phyloP scores from a whole-genome alignment of 192 early-diverging fungal species.

The Coemansia erecta region DNA sequence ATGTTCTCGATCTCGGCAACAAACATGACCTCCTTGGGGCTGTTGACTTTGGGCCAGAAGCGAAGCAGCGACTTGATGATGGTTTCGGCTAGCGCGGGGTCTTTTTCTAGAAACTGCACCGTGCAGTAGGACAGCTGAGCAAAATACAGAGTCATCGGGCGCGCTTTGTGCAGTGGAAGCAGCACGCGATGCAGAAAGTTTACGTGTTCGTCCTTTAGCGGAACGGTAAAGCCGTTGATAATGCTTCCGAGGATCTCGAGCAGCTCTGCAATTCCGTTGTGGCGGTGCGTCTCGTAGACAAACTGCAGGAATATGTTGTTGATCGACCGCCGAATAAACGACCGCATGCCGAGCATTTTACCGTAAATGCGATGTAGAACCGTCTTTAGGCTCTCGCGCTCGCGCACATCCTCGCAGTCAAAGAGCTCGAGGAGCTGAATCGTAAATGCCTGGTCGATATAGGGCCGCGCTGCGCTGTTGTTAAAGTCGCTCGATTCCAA shows the following conservation, averaged over 20 bases:
- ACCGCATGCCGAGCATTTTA: conserved; percentile 95
- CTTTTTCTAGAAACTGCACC: conserved; percentile 98
- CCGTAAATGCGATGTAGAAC: conserved; percentile 98
- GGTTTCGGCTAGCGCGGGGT: conserved; percentile 87
- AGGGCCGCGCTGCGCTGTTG: conserved; percentile 92
- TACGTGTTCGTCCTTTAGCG: conserved; percentile 99
- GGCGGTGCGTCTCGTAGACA: conserved; percentile 93
- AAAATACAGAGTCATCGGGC: conserved; percentile 92
- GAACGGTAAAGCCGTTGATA: conserved; percentile 99
- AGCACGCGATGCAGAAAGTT: conserved; percentile 90
- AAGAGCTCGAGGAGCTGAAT: conserved; percentile 93
- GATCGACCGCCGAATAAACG: conserved; percentile 96
- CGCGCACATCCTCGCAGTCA: conserved; percentile 97
- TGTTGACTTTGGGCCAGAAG: conserved; percentile 99
- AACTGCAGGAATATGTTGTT: conserved; percentile 99
- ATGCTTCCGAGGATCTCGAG: conserved; percentile 99
- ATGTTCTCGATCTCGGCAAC: conserved; percentile 98
- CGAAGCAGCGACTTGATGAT: conserved; percentile 86
- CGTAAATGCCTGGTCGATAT: conserved; percentile 91
- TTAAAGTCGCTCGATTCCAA: conserved; percentile 99
- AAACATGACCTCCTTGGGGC: conserved; percentile 99
- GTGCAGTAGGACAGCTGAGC: conserved; percentile 98
- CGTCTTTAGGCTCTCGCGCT: conserved; percentile 98
- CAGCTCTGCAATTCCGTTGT: conserved; percentile 98
- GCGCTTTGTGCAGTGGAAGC: conserved; percentile 94